Evolutionary conservation across 2,329 filamentous ascomycete genomes (phyloP).

Genomic region (Boeremia exigua): DNA sequence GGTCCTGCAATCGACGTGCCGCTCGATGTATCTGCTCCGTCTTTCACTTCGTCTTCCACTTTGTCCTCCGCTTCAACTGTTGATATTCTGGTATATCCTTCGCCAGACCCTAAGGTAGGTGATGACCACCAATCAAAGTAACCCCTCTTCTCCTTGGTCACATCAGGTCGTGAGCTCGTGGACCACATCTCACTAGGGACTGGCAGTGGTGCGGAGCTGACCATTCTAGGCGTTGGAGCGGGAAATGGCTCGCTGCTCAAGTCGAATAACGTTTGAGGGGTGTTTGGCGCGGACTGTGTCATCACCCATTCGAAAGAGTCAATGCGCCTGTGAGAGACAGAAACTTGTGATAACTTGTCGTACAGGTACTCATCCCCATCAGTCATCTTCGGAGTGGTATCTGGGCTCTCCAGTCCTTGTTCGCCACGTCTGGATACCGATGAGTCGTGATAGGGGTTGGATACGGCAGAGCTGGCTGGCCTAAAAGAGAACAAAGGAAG

Average conservation of each 20-base stretch:
- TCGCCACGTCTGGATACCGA: no score
- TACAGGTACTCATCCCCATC: neutral
- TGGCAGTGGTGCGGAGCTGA: constrained; percentile 6
- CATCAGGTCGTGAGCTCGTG: neutral
- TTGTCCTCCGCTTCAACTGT: neutral
- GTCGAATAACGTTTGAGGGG: neutral
- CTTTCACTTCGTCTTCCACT: neutral
- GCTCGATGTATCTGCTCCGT: neutral
- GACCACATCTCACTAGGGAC: constrained; percentile 9
- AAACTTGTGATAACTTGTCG: constrained; percentile 11
- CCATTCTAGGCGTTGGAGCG: neutral
- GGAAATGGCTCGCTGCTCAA: neutral
- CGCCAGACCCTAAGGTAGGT: neutral
- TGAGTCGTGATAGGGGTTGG: neutral
- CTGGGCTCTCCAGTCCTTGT: neutral
- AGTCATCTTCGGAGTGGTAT: neutral
- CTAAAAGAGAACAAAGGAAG: constrained; percentile 11
- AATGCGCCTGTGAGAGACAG: constrained; percentile 11
- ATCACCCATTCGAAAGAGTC: constrained; percentile 16
- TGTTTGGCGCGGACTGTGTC: constrained; percentile 9
- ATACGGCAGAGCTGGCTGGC: neutral
- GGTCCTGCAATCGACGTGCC: neutral
- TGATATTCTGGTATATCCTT: constrained; percentile 4
- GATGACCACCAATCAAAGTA: constrained; percentile 16
- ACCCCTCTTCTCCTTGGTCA: neutral